Conservation (phyloP, 108 stramenopile genomes). For the Pseudonitzschia multistriata region DNA sequence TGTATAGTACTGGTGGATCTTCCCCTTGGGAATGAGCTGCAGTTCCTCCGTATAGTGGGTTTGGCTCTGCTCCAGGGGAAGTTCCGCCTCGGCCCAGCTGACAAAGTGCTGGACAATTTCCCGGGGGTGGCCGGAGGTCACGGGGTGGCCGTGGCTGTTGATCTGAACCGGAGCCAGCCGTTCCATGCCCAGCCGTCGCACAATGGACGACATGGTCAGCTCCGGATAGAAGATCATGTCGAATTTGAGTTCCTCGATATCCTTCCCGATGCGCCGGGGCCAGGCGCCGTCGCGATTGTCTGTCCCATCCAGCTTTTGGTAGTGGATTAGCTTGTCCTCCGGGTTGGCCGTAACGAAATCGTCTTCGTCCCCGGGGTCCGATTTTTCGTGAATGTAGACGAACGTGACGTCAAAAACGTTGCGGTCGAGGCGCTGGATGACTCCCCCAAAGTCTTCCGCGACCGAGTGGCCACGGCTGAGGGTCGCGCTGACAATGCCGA, state of each 20-base stretch:
- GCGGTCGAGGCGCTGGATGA: slow-evolving; percentile 29
- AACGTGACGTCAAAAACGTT: slow-evolving; percentile 26
- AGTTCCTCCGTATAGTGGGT: slow-evolving; percentile 40
- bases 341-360: slow-evolving; percentile 14
- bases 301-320: not conserved
- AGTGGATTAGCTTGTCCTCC: slow-evolving; percentile 15
- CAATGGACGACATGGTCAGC: slow-evolving; percentile 32
- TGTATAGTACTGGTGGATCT: slow-evolving; percentile 36
- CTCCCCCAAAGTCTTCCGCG: slow-evolving; percentile 30
- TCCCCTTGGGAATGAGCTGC: slow-evolving; percentile 12
- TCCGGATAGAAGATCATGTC: slow-evolving; percentile 41
- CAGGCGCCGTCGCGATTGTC: not conserved
- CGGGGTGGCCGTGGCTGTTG: slow-evolving; percentile 38
- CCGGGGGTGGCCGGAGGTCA: slow-evolving; percentile 32
- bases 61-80: slow-evolving; percentile 19
- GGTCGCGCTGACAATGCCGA: slow-evolving; percentile 21
- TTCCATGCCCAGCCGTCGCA: slow-evolving; percentile 26
- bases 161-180: slow-evolving; percentile 39
- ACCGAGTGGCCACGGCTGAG: slow-evolving; percentile 25
- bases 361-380: not conserved
- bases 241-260: slow-evolving; percentile 17
- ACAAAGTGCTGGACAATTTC: slow-evolving; percentile 35
- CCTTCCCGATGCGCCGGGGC: not conserved
- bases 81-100: slow-evolving; percentile 42
- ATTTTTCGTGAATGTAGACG: slow-evolving; percentile 8